phyloP scores from a whole-genome alignment of 2,329 filamentous ascomycete species.

The Ramularia collo-cygni region DNA sequence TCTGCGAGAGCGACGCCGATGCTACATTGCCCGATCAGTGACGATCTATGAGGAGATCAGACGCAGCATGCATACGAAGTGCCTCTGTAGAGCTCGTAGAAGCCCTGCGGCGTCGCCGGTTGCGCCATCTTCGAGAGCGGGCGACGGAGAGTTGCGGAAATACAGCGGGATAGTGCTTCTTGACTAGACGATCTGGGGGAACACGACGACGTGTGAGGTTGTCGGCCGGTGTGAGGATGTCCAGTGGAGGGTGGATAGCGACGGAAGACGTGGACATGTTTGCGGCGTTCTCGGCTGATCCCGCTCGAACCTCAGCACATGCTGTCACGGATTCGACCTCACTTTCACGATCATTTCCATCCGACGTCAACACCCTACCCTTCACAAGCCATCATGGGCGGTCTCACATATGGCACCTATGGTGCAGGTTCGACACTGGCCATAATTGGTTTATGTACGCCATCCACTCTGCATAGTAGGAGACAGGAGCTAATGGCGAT shows the following conservation, averaged over 20 bases:
- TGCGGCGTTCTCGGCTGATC: too few species aligned
- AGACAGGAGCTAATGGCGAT: constrained; percentile 21
- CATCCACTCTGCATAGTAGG: constrained; percentile 2
- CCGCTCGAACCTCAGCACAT: too few species aligned
- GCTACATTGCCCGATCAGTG: constrained; percentile 42
- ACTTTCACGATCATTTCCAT: too few species aligned
- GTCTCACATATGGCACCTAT: constrained; percentile 32
- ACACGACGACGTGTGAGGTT: too few species aligned
- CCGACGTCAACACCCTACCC: too few species aligned
- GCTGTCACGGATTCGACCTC: too few species aligned
- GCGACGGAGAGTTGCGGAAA: constrained; percentile 1
- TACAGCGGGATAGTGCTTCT: too few species aligned
- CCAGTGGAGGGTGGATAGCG: neutral
- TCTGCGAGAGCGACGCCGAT: constrained; percentile 91
- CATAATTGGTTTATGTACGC: constrained; percentile 34
- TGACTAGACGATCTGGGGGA: too few species aligned
- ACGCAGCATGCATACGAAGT: constrained; percentile 66
- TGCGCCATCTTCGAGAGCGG: constrained; percentile 15
- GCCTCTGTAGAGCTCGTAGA: constrained; percentile 95
- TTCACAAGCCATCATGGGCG: constrained; percentile 21
- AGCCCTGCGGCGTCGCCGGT: constrained; percentile 36
- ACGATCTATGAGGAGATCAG: constrained; percentile 8
- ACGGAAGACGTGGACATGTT: neutral
- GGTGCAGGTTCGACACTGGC: constrained; percentile 30
- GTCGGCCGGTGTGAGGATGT: constrained; percentile 3